Evolutionary conservation across 2,329 filamentous ascomycete genomes (phyloP), one percentile per base, ranked within the genome.

Genomic region (Lachnellula cervina): DNA sequence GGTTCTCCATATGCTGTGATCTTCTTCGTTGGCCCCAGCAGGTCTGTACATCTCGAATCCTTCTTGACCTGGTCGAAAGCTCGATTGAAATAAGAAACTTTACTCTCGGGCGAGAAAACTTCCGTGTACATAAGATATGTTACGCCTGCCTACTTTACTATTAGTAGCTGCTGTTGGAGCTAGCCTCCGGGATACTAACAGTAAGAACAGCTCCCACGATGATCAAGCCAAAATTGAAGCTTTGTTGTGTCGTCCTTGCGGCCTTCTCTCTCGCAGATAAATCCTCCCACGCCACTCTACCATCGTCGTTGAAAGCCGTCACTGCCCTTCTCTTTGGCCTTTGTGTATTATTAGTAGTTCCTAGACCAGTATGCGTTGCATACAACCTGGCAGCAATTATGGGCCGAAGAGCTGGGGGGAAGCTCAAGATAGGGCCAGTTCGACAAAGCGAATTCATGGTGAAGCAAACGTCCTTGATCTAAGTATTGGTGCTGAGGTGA

Each of bases 251-350:
- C 8, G 90, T 89, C 40, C 93, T 82, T 23, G 87, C 88, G 2
- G 86, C 84, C 72, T 96, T 97, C 70, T 97, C 93, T 48, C 76
- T 76, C 0, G 74, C 76, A 0, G 86, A 90, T 2, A 97, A 80
- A 53, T 94, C 79, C 3, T 77, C 80, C 93, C 93, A 97, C 4
- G 84, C 83, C 1, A 96, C 84, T 60, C 81, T 80, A 7, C 93
- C 93, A 67, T 90, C 88, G 65, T 97, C 93, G 65, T 90, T 94
- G 66, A 92, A 86, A 0, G 93, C 82, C 0, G 91, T 96, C 25
- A 97, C 84, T 40, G 84, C 79, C 66, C 81, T 85, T 52, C 89
- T 80, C 60, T 79, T 81, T 25, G 84, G 70, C 21, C 65, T 59
- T 51, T 65, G 59, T 38, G 66, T 57, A 35, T 70, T 58, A 51